Evolutionary conservation across 352 stramenopile species (phyloP).

Genomic region (Globisporangium radiosum): DNA sequence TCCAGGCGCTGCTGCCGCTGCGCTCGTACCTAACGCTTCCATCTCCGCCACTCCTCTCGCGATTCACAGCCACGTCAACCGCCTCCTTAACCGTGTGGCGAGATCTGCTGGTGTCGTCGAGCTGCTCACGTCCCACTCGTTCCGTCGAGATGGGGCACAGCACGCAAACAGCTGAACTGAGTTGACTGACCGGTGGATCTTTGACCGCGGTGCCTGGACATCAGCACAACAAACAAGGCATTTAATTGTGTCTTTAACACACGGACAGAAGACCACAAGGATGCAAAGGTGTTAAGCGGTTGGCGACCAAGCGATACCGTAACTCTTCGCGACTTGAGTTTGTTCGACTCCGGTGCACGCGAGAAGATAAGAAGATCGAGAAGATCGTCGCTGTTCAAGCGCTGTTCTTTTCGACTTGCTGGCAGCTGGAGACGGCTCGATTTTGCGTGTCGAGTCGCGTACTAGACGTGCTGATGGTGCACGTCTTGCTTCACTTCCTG

Average conservation of each 20-base stretch:
- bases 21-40: neutral
- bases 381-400: no score
- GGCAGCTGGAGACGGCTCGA: neutral
- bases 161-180: neutral
- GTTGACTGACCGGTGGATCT: neutral
- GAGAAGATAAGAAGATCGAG: no score
- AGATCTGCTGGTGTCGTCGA: neutral
- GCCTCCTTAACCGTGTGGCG: neutral
- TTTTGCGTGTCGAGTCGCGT: neutral
- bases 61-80: neutral
- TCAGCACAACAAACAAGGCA: no score
- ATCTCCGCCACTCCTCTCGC: neutral
- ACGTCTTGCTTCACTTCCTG: neutral
- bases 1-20: no score
- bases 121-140: neutral
- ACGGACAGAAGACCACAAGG: no score
- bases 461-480: neutral
- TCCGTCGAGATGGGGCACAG: neutral
- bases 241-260: no score
- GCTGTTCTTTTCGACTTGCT: neutral
- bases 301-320: no score
- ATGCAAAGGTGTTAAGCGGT: no score
- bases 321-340: no score
- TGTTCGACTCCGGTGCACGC: no score
- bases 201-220: neutral